Evolutionary conservation across 2,329 filamentous ascomycete genomes (phyloP).

Genomic region (Alternaria sp.): DNA sequence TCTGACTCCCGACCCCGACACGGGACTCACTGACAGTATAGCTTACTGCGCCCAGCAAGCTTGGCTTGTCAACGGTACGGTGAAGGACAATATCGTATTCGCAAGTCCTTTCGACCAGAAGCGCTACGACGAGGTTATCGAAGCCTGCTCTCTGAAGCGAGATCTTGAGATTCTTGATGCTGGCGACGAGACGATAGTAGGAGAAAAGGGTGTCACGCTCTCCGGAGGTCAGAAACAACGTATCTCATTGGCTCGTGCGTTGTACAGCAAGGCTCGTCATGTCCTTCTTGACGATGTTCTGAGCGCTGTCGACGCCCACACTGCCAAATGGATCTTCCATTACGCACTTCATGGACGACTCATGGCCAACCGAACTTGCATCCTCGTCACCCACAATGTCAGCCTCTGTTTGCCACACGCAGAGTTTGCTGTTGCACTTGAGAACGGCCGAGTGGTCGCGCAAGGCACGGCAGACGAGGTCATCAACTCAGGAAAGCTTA

Average conservation of each 20-base stretch:
- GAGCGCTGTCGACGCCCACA: conserved; percentile 96
- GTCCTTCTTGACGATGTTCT: conserved; percentile 93
- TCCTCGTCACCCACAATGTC: conserved; percentile 94
- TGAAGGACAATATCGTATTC: conserved; percentile 96
- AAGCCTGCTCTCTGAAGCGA: conserved; percentile 87
- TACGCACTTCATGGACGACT: conserved; percentile 88
- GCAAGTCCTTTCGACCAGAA: conserved; percentile 79
- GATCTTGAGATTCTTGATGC: conserved; percentile 92
- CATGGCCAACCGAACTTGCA: conserved; percentile 88
- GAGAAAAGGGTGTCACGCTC: conserved; percentile 95
- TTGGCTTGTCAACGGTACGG: conserved; percentile 94
- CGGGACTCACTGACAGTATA: conserved; percentile 86
- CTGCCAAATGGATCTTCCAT: conserved; percentile 96
- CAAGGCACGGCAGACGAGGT: conserved; percentile 82
- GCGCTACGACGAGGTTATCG: conserved; percentile 85
- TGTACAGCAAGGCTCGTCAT: conserved; percentile 95
- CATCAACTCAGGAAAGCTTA: conserved; percentile 85
- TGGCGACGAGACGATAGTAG: conserved; percentile 91
- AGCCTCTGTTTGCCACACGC: conserved; percentile 83
- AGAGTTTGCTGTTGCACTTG: conserved; percentile 80
- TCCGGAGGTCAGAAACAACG: conserved; percentile 98
- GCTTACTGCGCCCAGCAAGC: conserved; percentile 97
- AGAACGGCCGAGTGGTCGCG: conserved; percentile 79
- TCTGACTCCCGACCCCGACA: conserved; percentile 78
- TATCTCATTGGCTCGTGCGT: conserved; percentile 91